Conservation (phyloP, 208 protist species). For the Trypanosoma mega region DNA sequence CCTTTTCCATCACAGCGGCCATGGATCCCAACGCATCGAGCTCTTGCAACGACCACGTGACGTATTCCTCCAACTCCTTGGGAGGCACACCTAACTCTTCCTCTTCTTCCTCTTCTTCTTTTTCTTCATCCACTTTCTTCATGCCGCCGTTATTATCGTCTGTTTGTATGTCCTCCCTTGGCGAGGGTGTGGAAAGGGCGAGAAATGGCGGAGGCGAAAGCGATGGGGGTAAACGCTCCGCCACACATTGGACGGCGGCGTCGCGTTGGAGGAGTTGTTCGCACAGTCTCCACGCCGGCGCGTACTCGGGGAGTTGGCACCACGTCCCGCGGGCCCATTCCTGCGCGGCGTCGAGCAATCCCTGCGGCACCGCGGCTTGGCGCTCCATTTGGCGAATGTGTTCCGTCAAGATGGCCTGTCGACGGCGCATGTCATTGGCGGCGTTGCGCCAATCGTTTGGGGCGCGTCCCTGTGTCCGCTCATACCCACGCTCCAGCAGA, state of each 20-base stretch:
- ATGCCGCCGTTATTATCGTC: no score
- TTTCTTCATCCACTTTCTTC: not conserved
- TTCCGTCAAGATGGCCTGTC: conserved; percentile 31
- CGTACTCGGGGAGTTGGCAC: conserved; percentile 38
- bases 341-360: conserved; percentile 19
- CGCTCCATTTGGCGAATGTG: conserved; percentile 22
- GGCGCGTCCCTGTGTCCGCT: conserved; percentile 28
- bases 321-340: conserved; percentile 39
- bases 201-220: not conserved
- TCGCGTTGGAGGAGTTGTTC: conserved; percentile 21
- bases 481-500: conserved; percentile 43
- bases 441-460: conserved; percentile 47
- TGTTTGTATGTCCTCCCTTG: no score
- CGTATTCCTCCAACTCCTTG: not conserved
- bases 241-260: not conserved
- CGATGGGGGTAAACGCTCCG: not conserved
- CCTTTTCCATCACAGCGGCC: conserved; percentile 5
- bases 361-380: conserved; percentile 18
- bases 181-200: no score
- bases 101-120: not conserved
- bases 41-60: conserved; percentile 4
- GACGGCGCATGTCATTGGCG: conserved; percentile 38
- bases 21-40: conserved; percentile 1
- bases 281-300: conserved; percentile 20
- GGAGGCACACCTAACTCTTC: not conserved